Conservation (phyloP, 73 alveolate genomes). For the Durusdinium trenchii region DNA sequence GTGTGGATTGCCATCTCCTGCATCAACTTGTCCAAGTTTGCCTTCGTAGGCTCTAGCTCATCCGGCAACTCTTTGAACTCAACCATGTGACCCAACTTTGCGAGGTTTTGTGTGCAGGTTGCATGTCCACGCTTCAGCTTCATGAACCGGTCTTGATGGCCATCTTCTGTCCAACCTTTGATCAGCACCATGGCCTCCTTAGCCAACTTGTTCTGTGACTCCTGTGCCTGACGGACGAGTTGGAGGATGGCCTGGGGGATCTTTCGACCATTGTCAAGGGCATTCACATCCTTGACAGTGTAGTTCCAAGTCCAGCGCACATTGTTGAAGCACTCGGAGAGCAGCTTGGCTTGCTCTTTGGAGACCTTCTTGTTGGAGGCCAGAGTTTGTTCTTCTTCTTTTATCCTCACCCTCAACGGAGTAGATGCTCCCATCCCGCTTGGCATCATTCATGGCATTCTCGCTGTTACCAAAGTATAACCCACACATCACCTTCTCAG, state of each 20-base stretch:
- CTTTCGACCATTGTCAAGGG: neutral
- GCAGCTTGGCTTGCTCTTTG: neutral
- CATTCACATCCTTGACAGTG: neutral
- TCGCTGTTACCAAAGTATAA: neutral
- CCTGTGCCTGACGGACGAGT: neutral
- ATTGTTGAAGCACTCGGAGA: neutral
- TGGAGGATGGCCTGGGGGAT: neutral
- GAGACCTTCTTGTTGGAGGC: neutral
- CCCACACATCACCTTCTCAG: neutral
- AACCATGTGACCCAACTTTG: neutral
- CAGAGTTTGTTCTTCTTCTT: neutral
- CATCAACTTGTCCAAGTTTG: neutral
- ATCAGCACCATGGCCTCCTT: slow-evolving; percentile 11
- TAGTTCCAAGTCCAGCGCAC: neutral
- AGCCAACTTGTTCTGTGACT: neutral
- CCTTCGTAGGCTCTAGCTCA: neutral
- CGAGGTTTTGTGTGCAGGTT: neutral
- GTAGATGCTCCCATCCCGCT: neutral
- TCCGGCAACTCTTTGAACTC: slow-evolving; percentile 28
- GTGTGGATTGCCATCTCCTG: neutral
- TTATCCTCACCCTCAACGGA: neutral
- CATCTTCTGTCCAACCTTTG: neutral
- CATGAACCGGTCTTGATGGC: neutral
- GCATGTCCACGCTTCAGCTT: neutral
- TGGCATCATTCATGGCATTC: neutral